These are phyloP conservation scores for Streptanthus diversifolius DNA, from an alignment of 345 rosid species.

Conservation along the genomic window DNA sequence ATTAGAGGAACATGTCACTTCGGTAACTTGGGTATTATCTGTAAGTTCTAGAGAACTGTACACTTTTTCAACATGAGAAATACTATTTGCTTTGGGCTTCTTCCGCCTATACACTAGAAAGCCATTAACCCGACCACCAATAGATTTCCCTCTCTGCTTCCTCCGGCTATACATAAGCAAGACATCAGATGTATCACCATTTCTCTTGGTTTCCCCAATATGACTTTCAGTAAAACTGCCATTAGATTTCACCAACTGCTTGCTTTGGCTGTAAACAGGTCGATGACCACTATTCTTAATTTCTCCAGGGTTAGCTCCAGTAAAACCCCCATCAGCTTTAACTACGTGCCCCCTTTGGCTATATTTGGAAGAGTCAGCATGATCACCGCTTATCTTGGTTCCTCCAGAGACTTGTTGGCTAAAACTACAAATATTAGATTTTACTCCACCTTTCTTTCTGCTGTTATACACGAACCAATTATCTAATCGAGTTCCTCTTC, in stretches of 20 bases:
- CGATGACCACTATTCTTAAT: conserved; percentile 25
- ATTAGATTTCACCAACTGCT: conserved; percentile 28
- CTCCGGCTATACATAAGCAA: conserved; percentile 44
- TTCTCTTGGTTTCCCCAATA: conserved; percentile 37
- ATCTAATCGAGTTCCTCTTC: conserved; percentile 14
- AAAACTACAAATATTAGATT: background rate
- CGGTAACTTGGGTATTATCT: background rate
- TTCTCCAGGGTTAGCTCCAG: background rate
- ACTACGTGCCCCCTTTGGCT: conserved; percentile 10
- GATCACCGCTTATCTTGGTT: conserved; percentile 19
- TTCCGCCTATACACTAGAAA: conserved; percentile 45
- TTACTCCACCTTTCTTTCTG: conserved; percentile 23
- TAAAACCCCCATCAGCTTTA: conserved; percentile 12
- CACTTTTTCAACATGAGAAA: conserved; percentile 22
- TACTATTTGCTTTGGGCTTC: conserved; percentile 35
- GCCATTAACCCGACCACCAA: conserved; percentile 34
- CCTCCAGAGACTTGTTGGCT: conserved; percentile 10
- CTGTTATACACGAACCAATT: conserved; percentile 20
- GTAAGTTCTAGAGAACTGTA: conserved; percentile 1
- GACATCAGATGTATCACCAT: conserved; percentile 27
- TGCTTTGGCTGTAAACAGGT: conserved; percentile 40
- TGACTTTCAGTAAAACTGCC: conserved; percentile 32
- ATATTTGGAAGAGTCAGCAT: conserved; percentile 7
- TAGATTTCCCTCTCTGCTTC: conserved; percentile 39
- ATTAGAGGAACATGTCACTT: conserved; percentile 31